Evolutionary conservation across 768 basidiomycete genomes (phyloP), one percentile per base, ranked within the genome.

Genomic region (Mycena metata): DNA sequence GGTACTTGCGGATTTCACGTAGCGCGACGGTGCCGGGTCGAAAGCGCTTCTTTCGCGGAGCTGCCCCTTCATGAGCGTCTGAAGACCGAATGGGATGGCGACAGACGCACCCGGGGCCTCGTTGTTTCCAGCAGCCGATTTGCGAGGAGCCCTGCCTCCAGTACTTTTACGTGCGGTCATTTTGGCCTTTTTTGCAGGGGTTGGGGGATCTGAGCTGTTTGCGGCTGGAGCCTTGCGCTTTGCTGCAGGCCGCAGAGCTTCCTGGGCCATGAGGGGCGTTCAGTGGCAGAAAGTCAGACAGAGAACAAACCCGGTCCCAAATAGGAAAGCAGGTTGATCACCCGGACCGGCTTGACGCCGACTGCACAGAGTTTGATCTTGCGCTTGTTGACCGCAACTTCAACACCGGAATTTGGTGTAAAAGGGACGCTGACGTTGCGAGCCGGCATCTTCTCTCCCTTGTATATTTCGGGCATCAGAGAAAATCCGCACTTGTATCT

Each of bases 1-100:
- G 96, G 79, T 98, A 98, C 77, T 92, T 94, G 74, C 96, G 87
- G 58, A 98, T 97, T 82, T 98, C 96, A 49, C 92, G 88, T 69
- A 98, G 82, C 39, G 96, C 96, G 65, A 93, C 89, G 4, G 95
- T 96, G 11, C 96, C 96, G 0, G 96, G 96, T 68, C 95, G 88
- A 81, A 88, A 98, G n/a, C 96, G 80, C 83, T 88, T 86, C 84
- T 82, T 80, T 73, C 76, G 41, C 17, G 60, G 64, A 35, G 64
- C 69, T 64, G 54, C 43, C 21, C 16, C 6, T 9, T 45, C 16
- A 64, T 61, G 35, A 67, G 36, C 17, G 56, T 9, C n/a, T 30
- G n/a, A 50, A 39, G 43, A 56, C 49, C 26, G 60, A 46, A 49
- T 58, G 65, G 23, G 56, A 58, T 67, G 39, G 58, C 60, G 9